These are phyloP conservation scores for Fraxinus xanthoxyloides DNA, from an alignment of 305 asterid genomes.

Conservation along the genomic window DNA sequence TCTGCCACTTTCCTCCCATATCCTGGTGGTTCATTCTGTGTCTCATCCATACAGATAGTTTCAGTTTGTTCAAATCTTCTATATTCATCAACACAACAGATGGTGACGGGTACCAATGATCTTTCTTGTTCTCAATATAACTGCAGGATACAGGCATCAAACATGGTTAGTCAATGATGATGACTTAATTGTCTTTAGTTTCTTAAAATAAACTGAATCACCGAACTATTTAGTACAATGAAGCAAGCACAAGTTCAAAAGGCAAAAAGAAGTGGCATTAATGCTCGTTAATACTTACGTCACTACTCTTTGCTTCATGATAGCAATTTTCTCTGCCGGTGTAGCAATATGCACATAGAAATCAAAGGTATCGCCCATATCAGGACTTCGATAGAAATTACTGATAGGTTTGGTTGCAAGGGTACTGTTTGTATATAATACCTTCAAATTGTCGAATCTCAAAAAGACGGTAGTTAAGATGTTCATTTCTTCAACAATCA, in stretches of 20 bases:
- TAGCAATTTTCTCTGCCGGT: conserved; percentile 61
- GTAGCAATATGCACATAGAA: conserved; percentile 65
- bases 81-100: conserved; percentile 50
- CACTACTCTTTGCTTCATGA: conserved; percentile 49
- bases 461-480: conserved; percentile 67
- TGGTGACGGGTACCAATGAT: conserved; percentile 67
- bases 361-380: conserved; percentile 71
- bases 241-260: neutral
- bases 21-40: conserved; percentile 76
- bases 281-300: conserved; percentile 32
- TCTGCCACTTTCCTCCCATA: conserved; percentile 63
- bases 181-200: neutral
- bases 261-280: neutral
- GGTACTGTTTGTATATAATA: conserved; percentile 58
- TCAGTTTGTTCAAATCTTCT: conserved; percentile 35
- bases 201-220: neutral
- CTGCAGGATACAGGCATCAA: conserved; percentile 30
- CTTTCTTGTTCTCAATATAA: conserved; percentile 54
- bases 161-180: neutral
- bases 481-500: conserved; percentile 86
- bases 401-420: conserved; percentile 64
- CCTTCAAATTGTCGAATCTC: conserved; percentile 66
- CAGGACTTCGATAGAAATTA: conserved; percentile 78
- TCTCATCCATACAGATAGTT: conserved; percentile 62
- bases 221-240: neutral